A percentile compares a stretch with the other conserved stretches of the same genome.
Evolutionary conservation across 257 asterid species (phyloP).

Genomic region (Plectranthus barbatus): DNA sequence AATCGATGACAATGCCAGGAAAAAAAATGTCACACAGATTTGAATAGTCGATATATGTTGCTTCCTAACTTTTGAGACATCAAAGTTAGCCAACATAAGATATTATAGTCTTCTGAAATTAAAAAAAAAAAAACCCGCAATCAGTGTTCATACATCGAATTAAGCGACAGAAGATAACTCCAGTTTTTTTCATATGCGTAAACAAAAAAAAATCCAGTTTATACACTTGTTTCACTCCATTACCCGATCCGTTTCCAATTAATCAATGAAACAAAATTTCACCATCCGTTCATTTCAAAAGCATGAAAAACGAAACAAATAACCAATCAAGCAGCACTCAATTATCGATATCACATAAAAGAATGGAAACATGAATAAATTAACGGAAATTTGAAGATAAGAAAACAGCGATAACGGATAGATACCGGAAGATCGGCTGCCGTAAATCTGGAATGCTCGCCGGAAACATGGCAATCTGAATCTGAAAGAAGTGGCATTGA

Average conservation of each 20-base stretch:
- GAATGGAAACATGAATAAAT: not conserved
- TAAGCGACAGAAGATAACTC: not conserved
- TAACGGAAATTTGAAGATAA: not conserved
- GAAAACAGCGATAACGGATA: not conserved
- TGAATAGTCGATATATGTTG: not conserved
- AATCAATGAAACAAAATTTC: not conserved
- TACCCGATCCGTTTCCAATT: slow-evolving; percentile 17
- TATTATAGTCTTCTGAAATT: not conserved
- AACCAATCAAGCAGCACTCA: slow-evolving; percentile 7
- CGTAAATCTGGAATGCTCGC: slow-evolving; percentile 20
- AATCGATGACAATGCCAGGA: not conserved
- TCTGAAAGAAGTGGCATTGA: slow-evolving; percentile 28
- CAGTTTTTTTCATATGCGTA: not conserved
- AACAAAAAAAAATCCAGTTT: not conserved
- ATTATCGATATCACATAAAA: not conserved
- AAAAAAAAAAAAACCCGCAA: not conserved
- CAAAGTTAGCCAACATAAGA: not conserved
- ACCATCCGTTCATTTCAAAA: not conserved
- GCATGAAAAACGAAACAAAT: not conserved
- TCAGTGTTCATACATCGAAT: not conserved
- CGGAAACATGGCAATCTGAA: slow-evolving; percentile 34
- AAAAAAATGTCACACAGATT: not conserved
- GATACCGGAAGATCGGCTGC: slow-evolving; percentile 32
- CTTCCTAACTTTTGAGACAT: not conserved
- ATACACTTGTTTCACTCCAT: slow-evolving; percentile 7